Evolutionary conservation across 768 basidiomycete species (phyloP), one percentile per base, ranked within the genome.

Genomic region (Podaxis sp.): DNA sequence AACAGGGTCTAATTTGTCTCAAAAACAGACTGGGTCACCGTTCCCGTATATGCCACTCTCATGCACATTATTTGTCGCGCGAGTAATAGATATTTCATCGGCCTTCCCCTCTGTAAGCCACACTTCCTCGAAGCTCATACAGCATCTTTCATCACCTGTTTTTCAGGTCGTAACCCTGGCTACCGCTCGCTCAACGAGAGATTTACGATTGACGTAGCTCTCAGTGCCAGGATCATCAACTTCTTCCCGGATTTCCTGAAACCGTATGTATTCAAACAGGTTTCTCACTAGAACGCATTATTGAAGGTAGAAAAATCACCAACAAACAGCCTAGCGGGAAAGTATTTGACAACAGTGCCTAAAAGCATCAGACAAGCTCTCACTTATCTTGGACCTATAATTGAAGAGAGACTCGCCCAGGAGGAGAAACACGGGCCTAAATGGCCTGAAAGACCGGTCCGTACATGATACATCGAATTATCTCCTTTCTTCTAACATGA

Each of bases 121-220:
- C 36, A 39, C 38, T 22, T 12, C 17, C 33, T 36, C 49, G 3
- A 19, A 13, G n/a, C 24, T 55, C 19, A 13, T 30, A 9, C 12
- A 39, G 7, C 19, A 8, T 22, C 39, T 38, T 48, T 24, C 5
- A n/a, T 5, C 33, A 2, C 46, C 26, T 11, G 40, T 28, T 22
- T 17, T 40, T 17, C 42, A 82, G 82, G 81, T 63, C 75, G 78
- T 3, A 53, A 79, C 49, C 65, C 68, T 4, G 77, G 73, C 2
- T 82, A 78, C 67, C 64, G 72, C 1, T 60, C 68, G 17, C 64
- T 79, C 7, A 73, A 68, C 26, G 68, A 76, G 7, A 57, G 65
- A 19, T 69, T 69, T 40, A 66, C 67, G 4, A 46, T 65, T 4
- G 63, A 68, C 52, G 65, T 72, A n/a, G 48, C 66, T 8, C 38